These are phyloP conservation scores for Pholiota adiposa DNA, from an alignment of 1,284 basidiomycete species.

Conservation along the genomic window DNA sequence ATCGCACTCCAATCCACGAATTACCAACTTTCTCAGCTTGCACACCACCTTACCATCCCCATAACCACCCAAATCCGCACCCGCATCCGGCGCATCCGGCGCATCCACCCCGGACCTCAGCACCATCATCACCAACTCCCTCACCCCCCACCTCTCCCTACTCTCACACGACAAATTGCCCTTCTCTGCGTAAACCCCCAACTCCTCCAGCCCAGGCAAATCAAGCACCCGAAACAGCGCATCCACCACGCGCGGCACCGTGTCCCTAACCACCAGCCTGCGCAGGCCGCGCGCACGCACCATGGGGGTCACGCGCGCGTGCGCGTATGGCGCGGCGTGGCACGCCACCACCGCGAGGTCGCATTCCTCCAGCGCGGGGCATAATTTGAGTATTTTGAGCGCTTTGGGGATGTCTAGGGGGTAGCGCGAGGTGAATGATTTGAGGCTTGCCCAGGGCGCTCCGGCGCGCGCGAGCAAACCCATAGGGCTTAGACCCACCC, in stretches of 20 bases:
- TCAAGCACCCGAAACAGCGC: conserved; percentile 3
- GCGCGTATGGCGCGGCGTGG: neutral
- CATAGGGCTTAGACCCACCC: conserved; percentile 7
- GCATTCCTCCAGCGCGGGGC: conserved; percentile 12
- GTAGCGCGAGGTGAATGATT: conserved; percentile 5
- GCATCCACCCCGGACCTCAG: neutral
- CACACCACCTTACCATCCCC: too few relatives aligned
- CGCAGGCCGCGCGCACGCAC: neutral
- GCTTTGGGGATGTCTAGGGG: conserved; percentile 8
- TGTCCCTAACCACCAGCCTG: conserved; percentile 8
- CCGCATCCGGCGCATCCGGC: neutral
- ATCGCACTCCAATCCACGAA: conserved; percentile 3
- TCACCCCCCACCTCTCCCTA: conserved; percentile 1
- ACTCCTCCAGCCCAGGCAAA: conserved; percentile 8
- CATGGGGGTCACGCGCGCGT: neutral
- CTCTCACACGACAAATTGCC: conserved; percentile 1
- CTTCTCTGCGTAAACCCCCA: conserved; percentile 9
- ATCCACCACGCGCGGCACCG: conserved; percentile 5
- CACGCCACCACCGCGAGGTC: conserved; percentile 7
- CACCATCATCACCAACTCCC: conserved; percentile 4
- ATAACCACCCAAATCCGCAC: neutral
- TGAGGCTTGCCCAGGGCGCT: conserved; percentile 7
- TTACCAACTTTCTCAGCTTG: neutral
- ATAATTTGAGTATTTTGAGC: conserved; percentile 6
- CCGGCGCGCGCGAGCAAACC: neutral